Base-by-base conservation (phyloP, 441 rosid genomes). In the Hura crepitans region DNA sequence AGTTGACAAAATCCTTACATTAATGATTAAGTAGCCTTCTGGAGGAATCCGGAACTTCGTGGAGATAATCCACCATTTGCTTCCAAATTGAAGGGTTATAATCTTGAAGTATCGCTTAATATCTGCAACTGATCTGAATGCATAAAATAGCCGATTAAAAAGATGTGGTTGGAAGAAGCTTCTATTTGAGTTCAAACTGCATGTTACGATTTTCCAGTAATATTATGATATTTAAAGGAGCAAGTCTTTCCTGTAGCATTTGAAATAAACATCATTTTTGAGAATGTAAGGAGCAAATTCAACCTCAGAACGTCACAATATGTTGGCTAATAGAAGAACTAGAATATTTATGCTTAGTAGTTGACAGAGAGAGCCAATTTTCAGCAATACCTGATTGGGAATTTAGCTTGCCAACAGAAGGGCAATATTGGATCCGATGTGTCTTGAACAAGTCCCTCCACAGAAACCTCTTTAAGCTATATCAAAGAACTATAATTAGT, bases 41-140 rank as follows among this genome's bases (percentile, higher is more conserved):
- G 96, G 96, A 63, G 88, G 89, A 75, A 93, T 83, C 35, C 43
- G 76, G 69, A 88, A 81, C 78, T 83, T 91, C 55, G 75, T 84
- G 62, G 92, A 85, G 65, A 83, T 81, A 33, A 93, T 83, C 92
- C 89, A 82, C 98, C 98, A 93, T 78, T 88, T 90, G 85, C 89
- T 89, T 76, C 90, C 92, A 50, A 88, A 82, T 62, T 86, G 95
- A 72, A 93, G 82, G 60, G 93, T 89, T 79, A 93, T 73, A 42
- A 93, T 84, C 81, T 88, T 91, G 78, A 91, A 93, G 76, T 78
- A 71, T 74, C 65, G 83, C 79, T 77, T 87, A 28, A 88, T 86
- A 43, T 88, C 97, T 50, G 31, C 23, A n/a, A 91, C 62, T 17
- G 92, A 82, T 69, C 98, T 93, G 89, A 82, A 78, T 39, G 72